These are phyloP conservation scores for Fusarium protoensiforme DNA, from an alignment of 2,329 filamentous ascomycete species.

Conservation along the genomic window DNA sequence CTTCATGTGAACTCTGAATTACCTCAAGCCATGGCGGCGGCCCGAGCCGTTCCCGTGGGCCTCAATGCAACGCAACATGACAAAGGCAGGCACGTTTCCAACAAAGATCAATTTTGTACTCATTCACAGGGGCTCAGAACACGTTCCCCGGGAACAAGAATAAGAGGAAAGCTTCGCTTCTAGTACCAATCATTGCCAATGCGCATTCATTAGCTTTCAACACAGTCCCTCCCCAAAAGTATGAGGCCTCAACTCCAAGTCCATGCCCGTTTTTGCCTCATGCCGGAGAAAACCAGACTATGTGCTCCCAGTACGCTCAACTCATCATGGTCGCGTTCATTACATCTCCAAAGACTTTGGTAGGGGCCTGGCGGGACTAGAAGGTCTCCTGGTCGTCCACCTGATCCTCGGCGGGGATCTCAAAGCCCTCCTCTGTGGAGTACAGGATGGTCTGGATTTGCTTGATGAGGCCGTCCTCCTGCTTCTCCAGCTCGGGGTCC, in stretches of 20 bases:
- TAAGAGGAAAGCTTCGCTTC: conserved; percentile 38
- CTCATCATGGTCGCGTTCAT: conserved; percentile 40
- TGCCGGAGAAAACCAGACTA: conserved; percentile 28
- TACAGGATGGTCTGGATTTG: conserved; percentile 97
- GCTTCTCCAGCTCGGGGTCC: conserved; percentile 92
- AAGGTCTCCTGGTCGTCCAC: conserved; percentile 86
- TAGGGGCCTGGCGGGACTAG: conserved; percentile 49
- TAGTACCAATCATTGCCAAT: conserved; percentile 30
- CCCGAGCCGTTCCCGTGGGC: conserved; percentile 14
- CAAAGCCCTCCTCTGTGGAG: conserved; percentile 93
- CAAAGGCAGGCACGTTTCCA: conserved; percentile 21
- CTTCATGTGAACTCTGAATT: conserved; percentile 4
- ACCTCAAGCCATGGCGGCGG: conserved; percentile 12
- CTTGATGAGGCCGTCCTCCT: conserved; percentile 91
- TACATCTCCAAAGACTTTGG: conserved; percentile 27
- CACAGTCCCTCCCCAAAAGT: conserved; percentile 30
- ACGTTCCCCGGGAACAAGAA: conserved; percentile 28
- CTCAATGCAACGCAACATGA: background rate
- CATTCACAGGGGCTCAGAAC: conserved; percentile 20
- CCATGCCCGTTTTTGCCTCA: conserved; percentile 37
- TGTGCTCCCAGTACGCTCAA: conserved; percentile 30
- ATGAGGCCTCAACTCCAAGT: conserved; percentile 42
- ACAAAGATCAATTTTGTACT: conserved; percentile 32
- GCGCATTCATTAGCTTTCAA: conserved; percentile 25
- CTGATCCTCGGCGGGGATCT: conserved; percentile 86